Evolutionary conservation across 2,329 filamentous ascomycete species (phyloP), one percentile per base, ranked within the genome.

Genomic region (Fusarium multiceps): DNA sequence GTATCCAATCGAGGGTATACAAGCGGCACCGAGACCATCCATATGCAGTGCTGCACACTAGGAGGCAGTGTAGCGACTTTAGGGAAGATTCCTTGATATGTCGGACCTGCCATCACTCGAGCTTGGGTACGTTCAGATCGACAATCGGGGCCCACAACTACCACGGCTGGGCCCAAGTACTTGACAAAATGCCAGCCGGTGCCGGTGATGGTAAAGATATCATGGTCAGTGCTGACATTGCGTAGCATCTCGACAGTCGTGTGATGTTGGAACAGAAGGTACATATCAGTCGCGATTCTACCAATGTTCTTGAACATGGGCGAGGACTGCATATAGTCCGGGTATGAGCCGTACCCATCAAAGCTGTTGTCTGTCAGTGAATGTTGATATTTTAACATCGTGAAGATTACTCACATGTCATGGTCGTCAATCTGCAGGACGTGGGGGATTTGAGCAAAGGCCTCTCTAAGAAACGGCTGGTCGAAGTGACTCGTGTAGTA

Each of bases 401-500:
- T 6, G 7, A 46, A n/a, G 23, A 45, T 5, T 45, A 89, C 93
- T 90, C 85, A 97, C 93, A 99, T 98, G 74, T 99, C 96, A 79
- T 98, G 96, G 76, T 98, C 96, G 76, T 99, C 94, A 55, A 99
- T 90, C 77, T 97, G 93, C 74, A 97, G 86, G 55, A 99, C 85
- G 77, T 98, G 94, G 42, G 96, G 96, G 67, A 99, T 98, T 82
- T 99, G 96, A 23, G 96, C 96, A 83, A 97, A 99, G 1, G 95
- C 94, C 80, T 99, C 96, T 64, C 96, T 86, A 71, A 99, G 80
- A 79, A 97, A 95, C 9, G 95, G 94, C 80, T 99, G 96, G 77
- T 99, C 96, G 78, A 99, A 98, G 79, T 98, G 95, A 73, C 94
- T 97, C 2, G 94, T 97, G 78, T 99, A 99, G 80, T 97, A 99